These are phyloP conservation scores for Cantharellus anzutake DNA, from an alignment of 768 basidiomycete genomes.

Conservation along the genomic window DNA sequence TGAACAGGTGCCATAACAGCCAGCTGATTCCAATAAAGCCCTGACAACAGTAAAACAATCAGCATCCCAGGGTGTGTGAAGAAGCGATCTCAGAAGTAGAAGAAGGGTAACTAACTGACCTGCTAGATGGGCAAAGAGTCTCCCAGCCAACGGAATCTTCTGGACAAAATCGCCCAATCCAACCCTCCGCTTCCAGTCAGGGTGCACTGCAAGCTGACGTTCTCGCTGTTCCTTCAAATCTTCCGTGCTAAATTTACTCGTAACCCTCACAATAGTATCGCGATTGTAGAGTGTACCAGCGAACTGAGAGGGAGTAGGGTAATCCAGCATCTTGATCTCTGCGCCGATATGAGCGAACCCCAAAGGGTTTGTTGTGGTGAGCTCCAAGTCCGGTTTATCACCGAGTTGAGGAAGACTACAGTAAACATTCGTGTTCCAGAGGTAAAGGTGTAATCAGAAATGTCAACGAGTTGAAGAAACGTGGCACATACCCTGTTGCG, in stretches of 20 bases:
- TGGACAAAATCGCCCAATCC: not conserved
- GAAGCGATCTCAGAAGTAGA: too few species aligned
- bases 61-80: too few species aligned
- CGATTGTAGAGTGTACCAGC: not conserved
- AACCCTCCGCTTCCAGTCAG: not conserved
- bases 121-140: constrained; percentile 2
- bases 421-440: too few species aligned
- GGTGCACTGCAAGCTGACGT: not conserved
- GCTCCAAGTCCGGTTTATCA: not conserved
- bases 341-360: not conserved
- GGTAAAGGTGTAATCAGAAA: too few species aligned
- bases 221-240: not conserved
- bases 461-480: too few species aligned
- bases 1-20: too few species aligned
- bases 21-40: too few species aligned
- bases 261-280: not conserved
- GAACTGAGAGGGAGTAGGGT: not conserved
- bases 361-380: not conserved
- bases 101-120: not conserved
- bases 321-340: not conserved
- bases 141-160: constrained; percentile 4
- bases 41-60: too few species aligned
- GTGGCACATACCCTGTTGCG: too few species aligned
- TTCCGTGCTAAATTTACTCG: not conserved
- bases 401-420: constrained; percentile 9